phyloP scores from a whole-genome alignment of 257 asterid genomes.

The Jaltomata sinuosa region DNA sequence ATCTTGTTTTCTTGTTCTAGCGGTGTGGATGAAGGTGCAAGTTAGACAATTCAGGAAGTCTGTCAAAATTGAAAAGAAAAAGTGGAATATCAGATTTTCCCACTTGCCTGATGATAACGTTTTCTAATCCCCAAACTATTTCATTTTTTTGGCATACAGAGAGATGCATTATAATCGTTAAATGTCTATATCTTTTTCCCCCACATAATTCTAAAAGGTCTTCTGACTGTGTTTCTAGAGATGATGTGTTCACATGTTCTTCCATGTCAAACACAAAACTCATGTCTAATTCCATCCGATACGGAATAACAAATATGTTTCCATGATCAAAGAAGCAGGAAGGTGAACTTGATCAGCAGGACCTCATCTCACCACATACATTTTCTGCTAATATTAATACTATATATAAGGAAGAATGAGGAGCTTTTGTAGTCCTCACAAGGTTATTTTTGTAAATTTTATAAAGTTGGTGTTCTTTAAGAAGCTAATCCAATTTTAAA shows the following conservation, averaged over 20 bases:
- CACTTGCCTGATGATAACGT: neutral
- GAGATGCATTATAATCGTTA: neutral
- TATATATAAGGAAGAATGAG: too few relatives aligned
- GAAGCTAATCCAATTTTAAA: too few relatives aligned
- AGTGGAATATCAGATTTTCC: neutral
- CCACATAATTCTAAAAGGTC: neutral
- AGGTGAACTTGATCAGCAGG: neutral
- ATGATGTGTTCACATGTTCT: neutral
- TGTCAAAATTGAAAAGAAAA: neutral
- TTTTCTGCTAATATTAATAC: neutral
- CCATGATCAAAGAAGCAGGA: neutral
- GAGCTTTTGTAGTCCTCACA: too few relatives aligned
- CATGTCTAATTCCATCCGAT: neutral
- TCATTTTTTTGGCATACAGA: neutral
- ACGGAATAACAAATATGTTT: neutral
- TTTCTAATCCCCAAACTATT: neutral
- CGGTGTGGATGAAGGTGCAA: neutral
- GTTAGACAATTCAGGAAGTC: neutral
- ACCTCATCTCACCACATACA: neutral
- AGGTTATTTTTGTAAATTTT: too few relatives aligned
- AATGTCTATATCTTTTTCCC: neutral
- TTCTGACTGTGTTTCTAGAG: neutral
- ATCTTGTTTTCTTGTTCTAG: neutral
- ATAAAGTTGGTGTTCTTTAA: too few relatives aligned
- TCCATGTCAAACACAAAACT: neutral